phyloP scores from a whole-genome alignment of 176 grass and related monocot genomes.

The Aegilops tauschii region DNA sequence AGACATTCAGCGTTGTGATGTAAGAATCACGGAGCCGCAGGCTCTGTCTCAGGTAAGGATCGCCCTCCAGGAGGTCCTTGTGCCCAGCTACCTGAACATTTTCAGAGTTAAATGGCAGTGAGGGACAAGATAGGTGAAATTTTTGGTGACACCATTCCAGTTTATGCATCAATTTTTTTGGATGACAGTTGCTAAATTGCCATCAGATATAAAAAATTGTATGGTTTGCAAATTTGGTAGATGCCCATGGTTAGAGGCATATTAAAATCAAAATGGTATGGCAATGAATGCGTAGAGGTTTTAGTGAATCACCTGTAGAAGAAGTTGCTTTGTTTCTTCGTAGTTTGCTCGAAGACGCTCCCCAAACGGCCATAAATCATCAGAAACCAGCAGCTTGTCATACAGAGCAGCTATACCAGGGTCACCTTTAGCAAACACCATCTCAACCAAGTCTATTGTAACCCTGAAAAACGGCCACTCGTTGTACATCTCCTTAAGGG shows the following conservation, averaged over 20 bases:
- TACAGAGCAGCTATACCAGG: constrained; percentile 91
- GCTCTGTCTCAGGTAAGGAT: constrained; percentile 88
- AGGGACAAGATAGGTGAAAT: not conserved
- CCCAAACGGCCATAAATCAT: constrained; percentile 75
- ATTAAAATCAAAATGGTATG: not conserved
- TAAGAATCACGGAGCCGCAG: constrained; percentile 76
- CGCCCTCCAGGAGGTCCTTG: constrained; percentile 86
- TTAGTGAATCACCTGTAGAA: constrained; percentile 66
- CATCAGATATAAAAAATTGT: too few species aligned
- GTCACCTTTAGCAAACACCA: constrained; percentile 96
- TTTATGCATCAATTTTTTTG: not conserved
- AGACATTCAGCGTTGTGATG: constrained; percentile 83
- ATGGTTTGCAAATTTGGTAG: not conserved
- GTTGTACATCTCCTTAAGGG: constrained; percentile 85
- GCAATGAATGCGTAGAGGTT: not conserved
- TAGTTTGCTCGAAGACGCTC: constrained; percentile 67
- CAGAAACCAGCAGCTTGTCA: constrained; percentile 82
- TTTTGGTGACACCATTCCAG: not conserved
- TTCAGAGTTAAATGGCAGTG: not conserved
- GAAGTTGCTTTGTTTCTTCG: constrained; percentile 77
- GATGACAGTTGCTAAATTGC: not conserved
- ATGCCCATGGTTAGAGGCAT: not conserved
- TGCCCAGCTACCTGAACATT: constrained; percentile 74
- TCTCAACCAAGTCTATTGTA: constrained; percentile 93
- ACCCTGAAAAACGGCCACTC: constrained; percentile 96